These are phyloP conservation scores for Penicillium silybi DNA, from an alignment of 495 filamentous ascomycete species.

Conservation along the genomic window DNA sequence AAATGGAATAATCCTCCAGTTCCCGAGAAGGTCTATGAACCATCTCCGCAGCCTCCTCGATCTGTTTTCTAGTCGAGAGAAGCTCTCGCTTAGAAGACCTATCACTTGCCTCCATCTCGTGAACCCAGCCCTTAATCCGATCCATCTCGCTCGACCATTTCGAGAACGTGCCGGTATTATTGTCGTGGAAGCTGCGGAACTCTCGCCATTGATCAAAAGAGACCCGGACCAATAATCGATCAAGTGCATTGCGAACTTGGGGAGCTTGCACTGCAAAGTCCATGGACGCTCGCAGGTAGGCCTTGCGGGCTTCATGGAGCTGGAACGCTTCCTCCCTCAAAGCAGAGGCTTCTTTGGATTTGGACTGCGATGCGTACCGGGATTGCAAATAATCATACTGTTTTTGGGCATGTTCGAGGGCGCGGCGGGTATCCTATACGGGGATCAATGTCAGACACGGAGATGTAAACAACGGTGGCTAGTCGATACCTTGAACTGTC, in stretches of 20 bases:
- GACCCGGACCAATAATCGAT: conserved; percentile 77
- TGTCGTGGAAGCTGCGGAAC: conserved; percentile 63
- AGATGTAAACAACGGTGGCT: not conserved
- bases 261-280: conserved; percentile 88
- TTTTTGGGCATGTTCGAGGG: conserved; percentile 76
- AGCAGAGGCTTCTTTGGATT: conserved; percentile 87
- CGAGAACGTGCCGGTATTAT: conserved; percentile 50
- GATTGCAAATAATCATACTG: conserved; percentile 74
- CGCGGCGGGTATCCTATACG: conserved; percentile 63
- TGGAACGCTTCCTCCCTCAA: conserved; percentile 94
- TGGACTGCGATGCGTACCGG: conserved; percentile 77
- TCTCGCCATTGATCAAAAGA: conserved; percentile 86
- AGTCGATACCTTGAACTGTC: conserved; percentile 54
- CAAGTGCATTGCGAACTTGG: conserved; percentile 72
- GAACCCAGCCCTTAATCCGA: conserved; percentile 83
- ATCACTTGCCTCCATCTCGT: conserved; percentile 85
- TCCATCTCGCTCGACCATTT: conserved; percentile 78
- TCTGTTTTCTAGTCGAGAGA: conserved; percentile 69
- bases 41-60: conserved; percentile 74
- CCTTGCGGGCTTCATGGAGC: conserved; percentile 88
- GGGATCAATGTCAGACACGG: conserved; percentile 32
- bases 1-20: conserved; percentile 85
- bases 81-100: conserved; percentile 74
- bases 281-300: conserved; percentile 86
- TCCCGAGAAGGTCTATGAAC: conserved; percentile 77